Percentiles rank a stretch among this genome's conserved stretches.
phyloP scores from a whole-genome alignment of 352 stramenopile species.

The Phytopythium mirpurense region DNA sequence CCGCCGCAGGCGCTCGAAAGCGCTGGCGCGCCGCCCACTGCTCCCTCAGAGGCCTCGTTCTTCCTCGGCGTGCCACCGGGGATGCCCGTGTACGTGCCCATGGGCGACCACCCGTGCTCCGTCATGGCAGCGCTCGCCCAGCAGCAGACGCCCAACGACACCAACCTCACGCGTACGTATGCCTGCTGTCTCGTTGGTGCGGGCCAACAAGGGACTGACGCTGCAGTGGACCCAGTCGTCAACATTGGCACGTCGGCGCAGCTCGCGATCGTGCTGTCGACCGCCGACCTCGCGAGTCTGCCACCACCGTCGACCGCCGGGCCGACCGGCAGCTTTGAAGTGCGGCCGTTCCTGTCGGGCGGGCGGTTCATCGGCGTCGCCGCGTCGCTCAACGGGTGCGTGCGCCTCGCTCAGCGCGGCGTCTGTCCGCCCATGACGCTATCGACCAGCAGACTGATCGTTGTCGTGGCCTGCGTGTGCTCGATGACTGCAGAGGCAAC shows the following conservation, averaged over 20 bases:
- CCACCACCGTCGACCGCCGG: slow-evolving; percentile 3
- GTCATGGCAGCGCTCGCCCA: slow-evolving; percentile 48
- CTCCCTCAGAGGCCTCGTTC: slow-evolving; percentile 10
- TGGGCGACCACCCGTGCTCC: slow-evolving; percentile 78
- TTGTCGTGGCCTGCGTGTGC: no score
- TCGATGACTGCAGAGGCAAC: slow-evolving; percentile 73
- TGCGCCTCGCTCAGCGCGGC: slow-evolving; percentile 5
- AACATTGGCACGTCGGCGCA: slow-evolving; percentile 83
- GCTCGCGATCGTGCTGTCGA: slow-evolving; percentile 57
- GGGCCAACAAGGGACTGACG: no score
- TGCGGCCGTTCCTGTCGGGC: slow-evolving; percentile 60
- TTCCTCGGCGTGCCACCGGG: slow-evolving; percentile 26
- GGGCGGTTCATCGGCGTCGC: slow-evolving; percentile 61
- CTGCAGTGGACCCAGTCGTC: slow-evolving; percentile 36
- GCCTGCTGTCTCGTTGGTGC: no score
- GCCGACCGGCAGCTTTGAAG: slow-evolving; percentile 49
- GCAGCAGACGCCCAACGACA: slow-evolving; percentile 16
- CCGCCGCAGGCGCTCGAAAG: neutral
- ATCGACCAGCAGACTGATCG: no score
- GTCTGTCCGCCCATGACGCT: no score
- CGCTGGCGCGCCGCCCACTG: neutral
- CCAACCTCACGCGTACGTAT: slow-evolving; percentile 42
- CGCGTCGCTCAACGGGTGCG: slow-evolving; percentile 66
- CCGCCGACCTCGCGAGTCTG: slow-evolving; percentile 22
- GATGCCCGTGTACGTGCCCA: slow-evolving; percentile 47